Evolutionary conservation across 2,329 filamentous ascomycete genomes (phyloP).

Genomic region (Penicillium sp.): DNA sequence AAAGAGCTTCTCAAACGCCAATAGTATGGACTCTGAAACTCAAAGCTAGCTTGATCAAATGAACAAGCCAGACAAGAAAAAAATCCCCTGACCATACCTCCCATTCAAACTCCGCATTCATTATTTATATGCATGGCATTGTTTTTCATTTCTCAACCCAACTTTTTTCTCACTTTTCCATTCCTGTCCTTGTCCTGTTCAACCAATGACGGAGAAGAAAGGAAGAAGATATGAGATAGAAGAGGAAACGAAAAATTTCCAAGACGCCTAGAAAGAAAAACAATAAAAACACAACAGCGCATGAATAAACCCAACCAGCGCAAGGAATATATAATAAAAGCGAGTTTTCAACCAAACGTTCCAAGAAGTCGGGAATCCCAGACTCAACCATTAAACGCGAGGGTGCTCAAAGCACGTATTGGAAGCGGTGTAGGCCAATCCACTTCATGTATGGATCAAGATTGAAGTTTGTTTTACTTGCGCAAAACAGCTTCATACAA

Average conservation of each 20-base stretch:
- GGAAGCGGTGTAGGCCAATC: background rate
- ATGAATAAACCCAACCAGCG: background rate
- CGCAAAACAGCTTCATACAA: constrained; percentile 46
- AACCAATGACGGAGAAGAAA: background rate
- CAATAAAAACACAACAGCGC: background rate
- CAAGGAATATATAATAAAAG: background rate
- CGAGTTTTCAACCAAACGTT: background rate
- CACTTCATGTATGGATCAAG: background rate
- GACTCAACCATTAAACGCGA: background rate
- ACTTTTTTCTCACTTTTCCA: background rate
- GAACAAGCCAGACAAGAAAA: background rate
- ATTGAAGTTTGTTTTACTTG: constrained; percentile 24
- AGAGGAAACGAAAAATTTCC: background rate
- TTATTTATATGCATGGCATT: constrained; percentile 13
- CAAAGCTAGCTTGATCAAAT: background rate
- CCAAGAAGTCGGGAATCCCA: background rate
- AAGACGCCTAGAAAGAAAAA: background rate
- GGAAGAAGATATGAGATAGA: background rate
- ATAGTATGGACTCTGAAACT: background rate
- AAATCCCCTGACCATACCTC: constrained; percentile 5
- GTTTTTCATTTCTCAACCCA: background rate
- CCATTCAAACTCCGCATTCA: constrained; percentile 12
- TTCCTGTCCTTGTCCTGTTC: background rate
- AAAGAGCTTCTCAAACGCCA: constrained; percentile 20
- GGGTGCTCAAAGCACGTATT: background rate